Percentiles rank a stretch among this genome's conserved stretches.
phyloP scores from a whole-genome alignment of 129 eudicot species.

The Artemisia argyi region DNA sequence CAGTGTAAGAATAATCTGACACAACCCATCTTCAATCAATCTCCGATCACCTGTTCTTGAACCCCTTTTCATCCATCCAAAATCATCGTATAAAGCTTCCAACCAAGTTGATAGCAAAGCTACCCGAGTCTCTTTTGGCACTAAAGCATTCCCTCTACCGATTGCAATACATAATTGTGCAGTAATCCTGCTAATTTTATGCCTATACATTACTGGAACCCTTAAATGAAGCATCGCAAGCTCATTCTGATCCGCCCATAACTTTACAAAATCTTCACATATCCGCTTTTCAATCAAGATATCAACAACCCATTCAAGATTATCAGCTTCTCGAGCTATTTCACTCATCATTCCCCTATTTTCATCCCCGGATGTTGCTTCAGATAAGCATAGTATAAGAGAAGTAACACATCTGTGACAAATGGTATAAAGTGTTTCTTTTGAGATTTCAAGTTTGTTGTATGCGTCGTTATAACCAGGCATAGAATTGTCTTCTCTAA shows the following conservation, averaged over 20 bases:
- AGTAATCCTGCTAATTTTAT: conserved; percentile 82
- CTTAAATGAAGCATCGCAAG: conserved; percentile 76
- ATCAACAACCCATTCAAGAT: conserved; percentile 84
- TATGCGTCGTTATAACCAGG: conserved; percentile 11
- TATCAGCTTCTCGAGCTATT: conserved; percentile 91
- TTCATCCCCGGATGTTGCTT: conserved; percentile 67
- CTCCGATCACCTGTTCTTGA: conserved; percentile 61
- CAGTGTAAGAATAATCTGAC: conserved; percentile 77
- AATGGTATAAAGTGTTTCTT: conserved; percentile 59
- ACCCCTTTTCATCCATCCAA: conserved; percentile 81
- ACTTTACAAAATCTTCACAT: conserved; percentile 70
- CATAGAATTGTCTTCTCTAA: conserved; percentile 48
- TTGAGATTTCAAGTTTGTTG: conserved; percentile 54
- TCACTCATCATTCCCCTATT: conserved; percentile 64
- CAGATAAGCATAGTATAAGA: conserved; percentile 68
- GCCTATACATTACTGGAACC: conserved; percentile 79
- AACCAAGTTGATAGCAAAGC: conserved; percentile 85
- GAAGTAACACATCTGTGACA: conserved; percentile 85
- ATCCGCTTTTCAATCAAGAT: conserved; percentile 63
- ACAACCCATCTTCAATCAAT: conserved; percentile 73
- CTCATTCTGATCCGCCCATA: conserved; percentile 92
- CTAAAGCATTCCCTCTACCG: conserved; percentile 74
- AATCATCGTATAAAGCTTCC: conserved; percentile 87
- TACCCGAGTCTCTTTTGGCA: conserved; percentile 66
- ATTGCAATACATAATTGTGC: conserved; percentile 83